These are phyloP conservation scores for Didymella arachidicola DNA, from an alignment of 2,329 filamentous ascomycete genomes.

Conservation along the genomic window DNA sequence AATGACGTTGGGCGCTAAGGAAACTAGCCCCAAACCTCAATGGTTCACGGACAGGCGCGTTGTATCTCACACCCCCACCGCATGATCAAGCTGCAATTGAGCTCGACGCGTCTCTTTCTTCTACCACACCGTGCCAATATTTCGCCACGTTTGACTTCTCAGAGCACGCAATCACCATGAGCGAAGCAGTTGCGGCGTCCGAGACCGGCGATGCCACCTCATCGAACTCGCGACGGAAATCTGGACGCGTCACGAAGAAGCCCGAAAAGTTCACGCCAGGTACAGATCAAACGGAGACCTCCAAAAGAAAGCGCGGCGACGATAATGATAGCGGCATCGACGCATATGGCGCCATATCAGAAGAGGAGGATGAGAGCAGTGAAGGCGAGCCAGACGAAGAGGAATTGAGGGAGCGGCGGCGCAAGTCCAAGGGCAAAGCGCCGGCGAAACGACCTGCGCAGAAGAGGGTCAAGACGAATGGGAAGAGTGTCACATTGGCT, in stretches of 20 bases:
- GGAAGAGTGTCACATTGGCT: slow-evolving; percentile 60
- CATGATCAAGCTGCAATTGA: slow-evolving; percentile 31
- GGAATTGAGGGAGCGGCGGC: slow-evolving; percentile 47
- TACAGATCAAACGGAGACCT: slow-evolving; percentile 39
- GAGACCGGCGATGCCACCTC: slow-evolving; percentile 36
- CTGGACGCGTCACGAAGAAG: slow-evolving; percentile 52
- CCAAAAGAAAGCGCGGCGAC: slow-evolving; percentile 49
- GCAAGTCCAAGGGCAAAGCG: slow-evolving; percentile 43
- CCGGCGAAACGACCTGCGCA: slow-evolving; percentile 51
- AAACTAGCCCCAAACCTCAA: slow-evolving; percentile 16
- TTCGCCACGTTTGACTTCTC: slow-evolving; percentile 11
- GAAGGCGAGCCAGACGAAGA: slow-evolving; percentile 52
- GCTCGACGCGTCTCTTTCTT: slow-evolving; percentile 22
- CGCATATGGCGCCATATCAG: slow-evolving; percentile 34
- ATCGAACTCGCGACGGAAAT: slow-evolving; percentile 49
- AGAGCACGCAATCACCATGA: slow-evolving; percentile 43
- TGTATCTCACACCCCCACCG: slow-evolving; percentile 31
- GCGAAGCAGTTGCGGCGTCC: slow-evolving; percentile 37
- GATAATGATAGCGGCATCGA: slow-evolving; percentile 44
- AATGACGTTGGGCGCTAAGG: slow-evolving; percentile 14
- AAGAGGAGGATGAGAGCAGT: slow-evolving; percentile 44
- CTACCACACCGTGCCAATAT: slow-evolving; percentile 8
- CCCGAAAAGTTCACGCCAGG: slow-evolving; percentile 45
- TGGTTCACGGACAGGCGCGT: slow-evolving; percentile 18
- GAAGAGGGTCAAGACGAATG: slow-evolving; percentile 65